A percentile compares a stretch with the other conserved stretches of the same genome.
Conservation (phyloP, 164 flowering plant genomes). For the Vitis amurensis region DNA sequence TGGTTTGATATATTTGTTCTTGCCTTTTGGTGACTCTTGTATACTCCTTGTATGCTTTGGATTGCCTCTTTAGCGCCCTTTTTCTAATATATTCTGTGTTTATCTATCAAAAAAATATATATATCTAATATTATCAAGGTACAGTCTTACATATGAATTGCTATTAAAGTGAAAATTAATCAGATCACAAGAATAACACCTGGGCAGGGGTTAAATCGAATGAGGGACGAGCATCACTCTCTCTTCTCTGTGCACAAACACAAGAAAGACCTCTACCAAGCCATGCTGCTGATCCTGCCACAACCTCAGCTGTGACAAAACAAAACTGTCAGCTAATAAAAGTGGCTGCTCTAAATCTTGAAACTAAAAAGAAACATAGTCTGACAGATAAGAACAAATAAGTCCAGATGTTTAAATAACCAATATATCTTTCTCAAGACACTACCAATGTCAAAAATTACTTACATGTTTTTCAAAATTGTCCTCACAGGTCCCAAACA, state of each 20-base stretch:
- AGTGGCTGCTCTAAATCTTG: conserved; percentile 6
- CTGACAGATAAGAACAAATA: background rate
- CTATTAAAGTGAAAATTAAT: background rate
- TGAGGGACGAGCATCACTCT: conserved; percentile 82
- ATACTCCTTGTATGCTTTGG: no score
- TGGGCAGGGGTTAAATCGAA: conserved; percentile 89
- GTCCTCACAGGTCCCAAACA: background rate
- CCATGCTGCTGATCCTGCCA: conserved; percentile 99
- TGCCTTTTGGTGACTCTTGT: no score
- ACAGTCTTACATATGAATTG: no score
- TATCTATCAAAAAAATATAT: no score
- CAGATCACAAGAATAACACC: conserved; percentile 39
- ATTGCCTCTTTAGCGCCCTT: no score
- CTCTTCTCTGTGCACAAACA: conserved; percentile 97
- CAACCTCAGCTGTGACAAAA: conserved; percentile 82
- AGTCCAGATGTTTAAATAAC: no score
- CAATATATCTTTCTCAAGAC: background rate
- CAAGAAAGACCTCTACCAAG: conserved; percentile 98
- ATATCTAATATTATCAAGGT: no score
- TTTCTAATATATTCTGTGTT: no score
- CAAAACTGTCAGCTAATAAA: conserved; percentile 19
- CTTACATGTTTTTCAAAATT: background rate
- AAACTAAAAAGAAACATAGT: background rate
- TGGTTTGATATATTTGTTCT: no score
- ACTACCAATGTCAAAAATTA: background rate